Evolutionary conservation across 116 monocot genomes (phyloP).

Genomic region (Trichopus zeylanicus): DNA sequence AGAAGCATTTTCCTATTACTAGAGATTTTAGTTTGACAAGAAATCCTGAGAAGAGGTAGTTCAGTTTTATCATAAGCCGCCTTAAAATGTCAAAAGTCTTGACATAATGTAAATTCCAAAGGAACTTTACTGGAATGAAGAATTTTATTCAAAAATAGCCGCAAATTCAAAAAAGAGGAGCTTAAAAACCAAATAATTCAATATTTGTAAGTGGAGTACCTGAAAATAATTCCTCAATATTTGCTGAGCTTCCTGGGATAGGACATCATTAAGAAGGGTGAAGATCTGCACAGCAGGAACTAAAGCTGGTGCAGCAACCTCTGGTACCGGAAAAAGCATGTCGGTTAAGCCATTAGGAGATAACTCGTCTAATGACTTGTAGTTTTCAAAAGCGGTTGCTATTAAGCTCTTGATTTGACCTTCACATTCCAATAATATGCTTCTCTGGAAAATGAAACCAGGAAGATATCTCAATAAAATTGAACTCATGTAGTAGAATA

Average conservation of each 20-base stretch:
- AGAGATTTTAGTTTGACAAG: too few species aligned
- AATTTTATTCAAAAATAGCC: too few species aligned
- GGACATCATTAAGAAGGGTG: constrained; percentile 75
- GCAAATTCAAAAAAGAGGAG: too few species aligned
- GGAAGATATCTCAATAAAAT: not conserved
- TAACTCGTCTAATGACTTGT: constrained; percentile 83
- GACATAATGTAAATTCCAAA: too few species aligned
- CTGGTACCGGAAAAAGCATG: constrained; percentile 33
- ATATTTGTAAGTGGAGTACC: constrained; percentile 25
- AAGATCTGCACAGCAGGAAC: constrained; percentile 78
- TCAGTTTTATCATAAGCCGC: too few species aligned
- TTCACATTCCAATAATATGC: constrained; percentile 81
- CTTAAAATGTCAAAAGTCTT: too few species aligned
- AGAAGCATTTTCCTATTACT: too few species aligned
- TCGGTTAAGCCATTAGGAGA: constrained; percentile 67
- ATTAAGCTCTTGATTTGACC: constrained; percentile 62
- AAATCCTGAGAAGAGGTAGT: too few species aligned
- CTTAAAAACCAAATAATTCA: too few species aligned
- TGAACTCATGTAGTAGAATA: too few species aligned
- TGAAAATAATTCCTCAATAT: constrained; percentile 65
- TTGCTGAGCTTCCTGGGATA: constrained; percentile 66
- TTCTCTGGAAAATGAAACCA: constrained; percentile 43
- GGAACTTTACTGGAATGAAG: too few species aligned
- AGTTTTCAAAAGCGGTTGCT: constrained; percentile 73
- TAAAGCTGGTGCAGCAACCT: constrained; percentile 68